phyloP scores from a whole-genome alignment of 2,329 filamentous ascomycete species.

The Zasmidium cellare region DNA sequence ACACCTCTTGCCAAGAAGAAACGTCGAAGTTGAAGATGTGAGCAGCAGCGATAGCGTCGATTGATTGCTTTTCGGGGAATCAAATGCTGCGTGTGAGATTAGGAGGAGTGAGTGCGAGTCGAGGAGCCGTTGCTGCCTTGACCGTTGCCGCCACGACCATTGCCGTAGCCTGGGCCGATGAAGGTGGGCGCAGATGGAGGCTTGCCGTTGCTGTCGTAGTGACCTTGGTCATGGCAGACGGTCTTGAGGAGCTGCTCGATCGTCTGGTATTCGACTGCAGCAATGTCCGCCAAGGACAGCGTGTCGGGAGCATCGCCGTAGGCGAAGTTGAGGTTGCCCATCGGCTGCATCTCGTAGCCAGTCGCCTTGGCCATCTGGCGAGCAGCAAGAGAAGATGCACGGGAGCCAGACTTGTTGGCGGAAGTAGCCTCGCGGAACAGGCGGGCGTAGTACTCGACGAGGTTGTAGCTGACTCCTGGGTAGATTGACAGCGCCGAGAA shows the following conservation, averaged over 20 bases:
- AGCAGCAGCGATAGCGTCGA: neutral
- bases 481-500: constrained; percentile 31
- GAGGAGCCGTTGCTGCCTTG: neutral
- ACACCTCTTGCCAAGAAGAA: neutral
- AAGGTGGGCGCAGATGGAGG: neutral
- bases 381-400: constrained; percentile 19
- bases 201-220: neutral
- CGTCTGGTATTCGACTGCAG: constrained; percentile 26
- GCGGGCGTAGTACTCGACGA: constrained; percentile 30
- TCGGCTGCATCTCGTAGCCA: constrained; percentile 19
- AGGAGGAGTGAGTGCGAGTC: neutral
- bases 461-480: constrained; percentile 21
- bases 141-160: neutral
- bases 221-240: constrained; percentile 6
- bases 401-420: neutral
- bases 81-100: neutral
- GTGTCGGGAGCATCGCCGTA: constrained; percentile 22
- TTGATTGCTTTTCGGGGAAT: neutral
- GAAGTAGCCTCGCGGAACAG: constrained; percentile 27
- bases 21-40: neutral
- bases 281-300: constrained; percentile 26
- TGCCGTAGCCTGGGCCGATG: neutral
- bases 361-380: constrained; percentile 15
- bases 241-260: constrained; percentile 24
- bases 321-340: constrained; percentile 30